Conservation (phyloP, 352 stramenopile genomes). For the Globisporangium recalcitrans region DNA sequence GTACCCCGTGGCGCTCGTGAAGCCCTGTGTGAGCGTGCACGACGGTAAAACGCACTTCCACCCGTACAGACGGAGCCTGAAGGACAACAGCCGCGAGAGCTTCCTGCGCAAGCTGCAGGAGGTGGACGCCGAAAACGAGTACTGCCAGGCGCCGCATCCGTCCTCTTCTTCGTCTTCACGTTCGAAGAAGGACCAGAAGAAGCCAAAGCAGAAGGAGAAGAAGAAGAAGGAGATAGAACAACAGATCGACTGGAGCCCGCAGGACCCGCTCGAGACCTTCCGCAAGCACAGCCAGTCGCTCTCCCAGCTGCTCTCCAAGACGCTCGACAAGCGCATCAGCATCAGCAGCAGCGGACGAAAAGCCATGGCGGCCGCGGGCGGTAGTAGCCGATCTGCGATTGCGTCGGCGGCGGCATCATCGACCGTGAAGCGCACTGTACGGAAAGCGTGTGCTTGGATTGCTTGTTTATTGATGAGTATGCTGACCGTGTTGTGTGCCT, state of each 20-base stretch:
- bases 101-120: slow-evolving; percentile 39
- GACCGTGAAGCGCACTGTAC: slow-evolving; percentile 1
- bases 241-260: slow-evolving; percentile 18
- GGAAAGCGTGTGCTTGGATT: neutral
- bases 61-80: slow-evolving; percentile 5
- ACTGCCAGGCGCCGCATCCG: slow-evolving; percentile 19
- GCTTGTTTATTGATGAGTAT: neutral
- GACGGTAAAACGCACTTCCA: slow-evolving; percentile 7
- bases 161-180: neutral
- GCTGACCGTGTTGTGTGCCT: neutral
- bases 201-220: neutral
- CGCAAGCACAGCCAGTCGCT: slow-evolving; percentile 27
- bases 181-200: slow-evolving; percentile 30
- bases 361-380: neutral
- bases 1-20: slow-evolving; percentile 38
- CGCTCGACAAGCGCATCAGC: slow-evolving; percentile 23
- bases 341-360: slow-evolving; percentile 9
- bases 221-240: too few relatives aligned
- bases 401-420: neutral
- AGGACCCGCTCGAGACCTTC: slow-evolving; percentile 31
- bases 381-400: slow-evolving; percentile 1
- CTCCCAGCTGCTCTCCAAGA: slow-evolving; percentile 27
- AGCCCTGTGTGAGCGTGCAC: slow-evolving; percentile 7
- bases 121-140: slow-evolving; percentile 35
- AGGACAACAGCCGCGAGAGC: slow-evolving; percentile 28